Percentiles rank a stretch among this genome's conserved stretches.
phyloP scores from a whole-genome alignment of 208 protist genomes.

The Tetramitus jugosus region DNA sequence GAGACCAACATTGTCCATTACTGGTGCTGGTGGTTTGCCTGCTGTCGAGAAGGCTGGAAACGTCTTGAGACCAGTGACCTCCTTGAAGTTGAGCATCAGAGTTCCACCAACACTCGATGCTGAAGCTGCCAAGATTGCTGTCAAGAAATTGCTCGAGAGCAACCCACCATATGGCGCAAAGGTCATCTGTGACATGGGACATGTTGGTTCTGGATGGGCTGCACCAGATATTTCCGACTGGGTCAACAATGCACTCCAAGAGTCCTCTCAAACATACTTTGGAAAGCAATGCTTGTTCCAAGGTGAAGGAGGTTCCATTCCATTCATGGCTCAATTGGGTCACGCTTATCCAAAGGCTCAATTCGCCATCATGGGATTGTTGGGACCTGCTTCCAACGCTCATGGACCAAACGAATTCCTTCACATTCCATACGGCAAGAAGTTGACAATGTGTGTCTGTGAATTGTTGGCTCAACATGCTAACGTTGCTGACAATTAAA shows the following conservation, averaged over 20 bases:
- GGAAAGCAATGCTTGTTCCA: constrained; percentile 56
- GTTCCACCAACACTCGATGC: constrained; percentile 68
- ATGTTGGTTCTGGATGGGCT: constrained; percentile 62
- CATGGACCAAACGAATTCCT: constrained; percentile 90
- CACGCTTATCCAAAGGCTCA: constrained; percentile 73
- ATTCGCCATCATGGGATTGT: constrained; percentile 81
- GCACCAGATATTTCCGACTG: constrained; percentile 64
- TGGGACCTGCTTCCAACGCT: constrained; percentile 76
- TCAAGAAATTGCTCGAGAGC: constrained; percentile 62
- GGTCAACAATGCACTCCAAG: constrained; percentile 56
- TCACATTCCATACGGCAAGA: constrained; percentile 72
- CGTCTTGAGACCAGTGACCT: constrained; percentile 72
- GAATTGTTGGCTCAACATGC: constrained; percentile 39
- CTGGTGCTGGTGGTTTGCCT: constrained; percentile 72
- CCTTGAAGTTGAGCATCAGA: constrained; percentile 80
- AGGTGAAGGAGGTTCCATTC: constrained; percentile 78
- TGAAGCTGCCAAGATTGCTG: constrained; percentile 37
- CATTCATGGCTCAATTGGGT: constrained; percentile 82
- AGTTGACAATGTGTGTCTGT: constrained; percentile 61
- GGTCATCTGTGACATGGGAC: constrained; percentile 26
- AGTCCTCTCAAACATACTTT: constrained; percentile 62
- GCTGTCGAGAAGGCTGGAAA: constrained; percentile 67
- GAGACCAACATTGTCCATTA: constrained; percentile 76
- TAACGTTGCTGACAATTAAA: no score
- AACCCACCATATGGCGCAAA: constrained; percentile 75